These are phyloP conservation scores for Colletotrichum destructivum DNA, from an alignment of 2,329 filamentous ascomycete genomes.

Conservation along the genomic window DNA sequence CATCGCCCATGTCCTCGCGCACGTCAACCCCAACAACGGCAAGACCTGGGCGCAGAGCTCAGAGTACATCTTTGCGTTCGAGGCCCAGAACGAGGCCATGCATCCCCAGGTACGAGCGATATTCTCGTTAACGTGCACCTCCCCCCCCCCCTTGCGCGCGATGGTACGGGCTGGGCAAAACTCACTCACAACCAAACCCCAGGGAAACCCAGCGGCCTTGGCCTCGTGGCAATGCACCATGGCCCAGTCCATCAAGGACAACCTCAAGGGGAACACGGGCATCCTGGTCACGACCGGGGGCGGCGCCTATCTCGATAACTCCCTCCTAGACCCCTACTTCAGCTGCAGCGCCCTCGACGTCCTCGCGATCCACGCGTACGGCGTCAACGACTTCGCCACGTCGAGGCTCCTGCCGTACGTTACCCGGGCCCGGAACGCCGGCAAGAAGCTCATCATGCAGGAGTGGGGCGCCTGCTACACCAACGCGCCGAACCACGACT, in stretches of 20 bases:
- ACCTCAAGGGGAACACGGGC: constrained; percentile 34
- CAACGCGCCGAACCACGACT: constrained; percentile 48
- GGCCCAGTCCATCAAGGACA: constrained; percentile 45
- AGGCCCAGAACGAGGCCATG: constrained; percentile 47
- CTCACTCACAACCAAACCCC: no score
- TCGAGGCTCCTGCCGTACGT: constrained; percentile 46
- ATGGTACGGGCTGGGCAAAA: no score
- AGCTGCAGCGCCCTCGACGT: constrained; percentile 38
- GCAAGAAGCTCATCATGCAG: constrained; percentile 53
- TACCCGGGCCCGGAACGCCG: constrained; percentile 44
- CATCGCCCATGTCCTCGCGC: constrained; percentile 37
- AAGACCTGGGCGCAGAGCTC: constrained; percentile 43
- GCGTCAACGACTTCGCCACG: constrained; percentile 17
- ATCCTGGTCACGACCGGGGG: constrained; percentile 46
- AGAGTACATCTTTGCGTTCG: constrained; percentile 47
- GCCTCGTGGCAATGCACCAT: constrained; percentile 46
- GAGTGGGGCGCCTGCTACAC: constrained; percentile 52
- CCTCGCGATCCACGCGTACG: constrained; percentile 48
- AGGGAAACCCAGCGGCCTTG: constrained; percentile 43
- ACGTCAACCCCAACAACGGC: constrained; percentile 39
- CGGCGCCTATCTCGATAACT: constrained; percentile 43
- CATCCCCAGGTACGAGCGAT: constrained; percentile 35
- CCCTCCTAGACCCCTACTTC: constrained; percentile 42
- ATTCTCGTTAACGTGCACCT: no score
- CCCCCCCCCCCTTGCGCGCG: no score